A percentile compares a stretch with the other conserved stretches of the same genome.
phyloP scores from a whole-genome alignment of 352 stramenopile genomes.

The Pythium chondricola region DNA sequence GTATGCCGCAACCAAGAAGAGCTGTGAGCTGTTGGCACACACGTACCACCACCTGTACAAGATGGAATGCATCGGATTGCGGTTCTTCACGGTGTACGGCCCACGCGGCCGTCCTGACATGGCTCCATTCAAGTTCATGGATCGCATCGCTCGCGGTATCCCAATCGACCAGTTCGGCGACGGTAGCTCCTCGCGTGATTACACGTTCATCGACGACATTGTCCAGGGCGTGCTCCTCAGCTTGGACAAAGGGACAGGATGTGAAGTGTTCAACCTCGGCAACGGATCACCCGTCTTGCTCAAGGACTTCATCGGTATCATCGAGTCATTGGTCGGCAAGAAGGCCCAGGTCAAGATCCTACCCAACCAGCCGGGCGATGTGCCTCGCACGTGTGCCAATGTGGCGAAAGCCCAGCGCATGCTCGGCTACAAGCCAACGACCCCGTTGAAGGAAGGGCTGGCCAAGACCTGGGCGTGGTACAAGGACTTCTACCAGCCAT shows the following conservation, averaged over 20 bases:
- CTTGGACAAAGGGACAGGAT: constrained; percentile 66
- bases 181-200: constrained; percentile 92
- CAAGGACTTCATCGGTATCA: constrained; percentile 93
- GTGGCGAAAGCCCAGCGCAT: constrained; percentile 93
- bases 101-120: constrained; percentile 95
- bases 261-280: constrained; percentile 97
- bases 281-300: constrained; percentile 91
- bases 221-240: constrained; percentile 91
- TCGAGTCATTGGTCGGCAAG: constrained; percentile 92
- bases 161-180: constrained; percentile 97
- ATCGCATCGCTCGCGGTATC: constrained; percentile 87
- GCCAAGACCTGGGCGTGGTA: constrained; percentile 94
- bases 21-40: constrained; percentile 95
- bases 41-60: constrained; percentile 97
- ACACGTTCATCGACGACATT: constrained; percentile 99
- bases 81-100: constrained; percentile 99
- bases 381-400: constrained; percentile 94
- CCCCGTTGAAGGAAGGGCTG: constrained; percentile 92
- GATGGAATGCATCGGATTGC: constrained; percentile 91
- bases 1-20: constrained; percentile 98
- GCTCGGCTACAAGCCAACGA: constrained; percentile 93
- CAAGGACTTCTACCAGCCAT: constrained; percentile 39
- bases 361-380: constrained; percentile 94
- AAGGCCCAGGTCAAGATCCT: constrained; percentile 92
- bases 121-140: constrained; percentile 98